These are phyloP conservation scores for Diospyros kaki DNA, from an alignment of 148 eudicot species.

Conservation along the genomic window DNA sequence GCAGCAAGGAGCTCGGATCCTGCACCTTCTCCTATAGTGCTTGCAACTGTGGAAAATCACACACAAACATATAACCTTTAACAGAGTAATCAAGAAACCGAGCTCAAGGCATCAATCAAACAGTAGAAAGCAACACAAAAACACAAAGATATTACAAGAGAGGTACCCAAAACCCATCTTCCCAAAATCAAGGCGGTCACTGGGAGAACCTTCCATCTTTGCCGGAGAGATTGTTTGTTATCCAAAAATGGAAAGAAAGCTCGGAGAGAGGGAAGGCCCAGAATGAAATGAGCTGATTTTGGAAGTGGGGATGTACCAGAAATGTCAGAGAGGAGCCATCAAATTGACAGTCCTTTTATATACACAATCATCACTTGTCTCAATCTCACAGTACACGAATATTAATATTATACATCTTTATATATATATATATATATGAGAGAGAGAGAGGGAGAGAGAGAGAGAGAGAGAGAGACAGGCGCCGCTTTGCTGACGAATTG, in stretches of 20 bases:
- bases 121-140: not conserved
- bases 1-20: constrained; percentile 93
- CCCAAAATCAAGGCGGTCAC: constrained; percentile 92
- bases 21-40: constrained; percentile 95
- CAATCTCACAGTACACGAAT: not conserved
- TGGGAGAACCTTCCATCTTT: constrained; percentile 57
- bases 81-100: constrained; percentile 10
- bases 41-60: constrained; percentile 49
- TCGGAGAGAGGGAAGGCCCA: not conserved
- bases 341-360: constrained; percentile 15
- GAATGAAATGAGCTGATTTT: constrained; percentile 13
- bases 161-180: constrained; percentile 94
- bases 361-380: constrained; percentile 7
- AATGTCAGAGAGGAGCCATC: constrained; percentile 15
- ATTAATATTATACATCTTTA: not conserved
- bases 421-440: no score
- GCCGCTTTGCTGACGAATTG: constrained; percentile 10
- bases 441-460: not conserved
- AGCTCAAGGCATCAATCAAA: constrained; percentile 8
- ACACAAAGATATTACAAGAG: not conserved
- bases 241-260: not conserved
- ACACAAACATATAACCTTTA: not conserved
- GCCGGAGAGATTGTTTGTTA: not conserved
- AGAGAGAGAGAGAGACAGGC: constrained; percentile 1
- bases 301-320: constrained; percentile 19